phyloP scores from a whole-genome alignment of 1,284 basidiomycete genomes.

The Violaceomyces palustris region DNA sequence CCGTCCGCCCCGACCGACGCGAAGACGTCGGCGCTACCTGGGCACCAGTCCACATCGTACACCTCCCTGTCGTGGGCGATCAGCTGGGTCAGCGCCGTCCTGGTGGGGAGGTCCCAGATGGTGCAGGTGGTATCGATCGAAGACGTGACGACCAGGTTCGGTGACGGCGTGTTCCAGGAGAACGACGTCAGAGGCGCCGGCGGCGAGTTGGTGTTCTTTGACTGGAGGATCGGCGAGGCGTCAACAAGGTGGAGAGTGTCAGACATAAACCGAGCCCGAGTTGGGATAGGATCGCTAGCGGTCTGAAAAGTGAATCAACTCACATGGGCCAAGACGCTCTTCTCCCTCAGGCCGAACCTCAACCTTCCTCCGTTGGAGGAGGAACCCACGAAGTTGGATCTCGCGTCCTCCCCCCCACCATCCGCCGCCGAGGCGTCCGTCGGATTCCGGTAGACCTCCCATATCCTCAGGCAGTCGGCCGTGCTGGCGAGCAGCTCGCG shows the following conservation, averaged over 20 bases:
- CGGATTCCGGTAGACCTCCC: conserved; percentile 40
- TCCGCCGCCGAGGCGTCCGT: conserved; percentile 3
- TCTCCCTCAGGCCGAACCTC: conserved; percentile 43
- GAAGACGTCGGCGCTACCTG: conserved; percentile 93
- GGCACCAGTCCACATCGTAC: conserved; percentile 96
- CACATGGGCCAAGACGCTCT: conserved; percentile 47
- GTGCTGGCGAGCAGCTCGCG: conserved; percentile 48
- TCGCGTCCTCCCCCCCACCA: too few relatives aligned
- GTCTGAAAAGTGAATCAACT: too few relatives aligned
- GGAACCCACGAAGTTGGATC: conserved; percentile 23
- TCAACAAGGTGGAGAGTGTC: neutral
- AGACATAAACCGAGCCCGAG: neutral
- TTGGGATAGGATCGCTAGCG: neutral
- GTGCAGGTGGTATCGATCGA: conserved; percentile 62
- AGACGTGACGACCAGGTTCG: conserved; percentile 51
- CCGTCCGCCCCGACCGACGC: conserved; percentile 98
- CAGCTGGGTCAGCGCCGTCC: conserved; percentile 85
- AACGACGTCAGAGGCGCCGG: conserved; percentile 52
- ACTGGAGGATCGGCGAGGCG: conserved; percentile 7
- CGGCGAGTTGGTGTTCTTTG: conserved; percentile 44
- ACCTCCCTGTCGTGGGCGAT: conserved; percentile 94
- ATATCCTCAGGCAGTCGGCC: conserved; percentile 50
- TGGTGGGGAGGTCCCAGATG: conserved; percentile 85
- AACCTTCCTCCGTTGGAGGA: neutral
- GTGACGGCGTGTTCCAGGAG: conserved; percentile 51